phyloP scores from a whole-genome alignment of 2,329 filamentous ascomycete genomes.

The Coniochaeta prunicola region DNA sequence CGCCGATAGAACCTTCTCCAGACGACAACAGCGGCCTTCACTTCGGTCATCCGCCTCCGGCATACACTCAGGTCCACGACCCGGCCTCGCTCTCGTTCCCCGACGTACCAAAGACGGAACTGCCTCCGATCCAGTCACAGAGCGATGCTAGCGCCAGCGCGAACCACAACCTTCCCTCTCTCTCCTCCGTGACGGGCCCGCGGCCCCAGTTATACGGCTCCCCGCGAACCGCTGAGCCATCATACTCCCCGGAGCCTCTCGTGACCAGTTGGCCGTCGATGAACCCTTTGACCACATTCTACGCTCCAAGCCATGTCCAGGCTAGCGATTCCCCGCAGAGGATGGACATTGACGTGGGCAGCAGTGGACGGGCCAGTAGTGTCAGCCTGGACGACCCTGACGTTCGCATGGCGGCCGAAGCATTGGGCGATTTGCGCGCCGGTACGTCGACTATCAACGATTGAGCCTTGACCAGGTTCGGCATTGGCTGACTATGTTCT shows the following conservation, averaged over 20 bases:
- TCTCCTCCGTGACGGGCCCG: slow-evolving; percentile 31
- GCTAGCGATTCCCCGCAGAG: slow-evolving; percentile 35
- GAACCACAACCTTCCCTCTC: slow-evolving; percentile 29
- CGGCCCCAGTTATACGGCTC: slow-evolving; percentile 12
- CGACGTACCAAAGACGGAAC: slow-evolving; percentile 27
- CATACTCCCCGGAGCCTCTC: slow-evolving; percentile 16
- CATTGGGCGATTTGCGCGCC: slow-evolving; percentile 65
- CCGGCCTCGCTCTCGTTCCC: slow-evolving; percentile 22
- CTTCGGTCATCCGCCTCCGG: slow-evolving; percentile 23
- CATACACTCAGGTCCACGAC: slow-evolving; percentile 28
- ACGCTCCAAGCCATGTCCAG: slow-evolving; percentile 34
- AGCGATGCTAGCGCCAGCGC: slow-evolving; percentile 15
- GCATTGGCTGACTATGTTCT: background rate
- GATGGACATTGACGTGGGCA: slow-evolving; percentile 40
- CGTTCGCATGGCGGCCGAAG: slow-evolving; percentile 65
- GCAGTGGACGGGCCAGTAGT: slow-evolving; percentile 38
- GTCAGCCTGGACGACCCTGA: slow-evolving; percentile 59
- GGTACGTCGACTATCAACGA: slow-evolving; percentile 41
- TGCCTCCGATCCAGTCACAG: slow-evolving; percentile 33
- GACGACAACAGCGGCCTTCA: background rate
- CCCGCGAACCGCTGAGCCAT: slow-evolving; percentile 18
- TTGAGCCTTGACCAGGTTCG: slow-evolving; percentile 1
- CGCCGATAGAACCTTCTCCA: background rate
- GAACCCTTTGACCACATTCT: slow-evolving; percentile 42
- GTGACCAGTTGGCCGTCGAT: slow-evolving; percentile 36